These are phyloP conservation scores for Cyberlindnera xishuangbannaensis DNA, from an alignment of 805 yeast species.

Conservation along the genomic window DNA sequence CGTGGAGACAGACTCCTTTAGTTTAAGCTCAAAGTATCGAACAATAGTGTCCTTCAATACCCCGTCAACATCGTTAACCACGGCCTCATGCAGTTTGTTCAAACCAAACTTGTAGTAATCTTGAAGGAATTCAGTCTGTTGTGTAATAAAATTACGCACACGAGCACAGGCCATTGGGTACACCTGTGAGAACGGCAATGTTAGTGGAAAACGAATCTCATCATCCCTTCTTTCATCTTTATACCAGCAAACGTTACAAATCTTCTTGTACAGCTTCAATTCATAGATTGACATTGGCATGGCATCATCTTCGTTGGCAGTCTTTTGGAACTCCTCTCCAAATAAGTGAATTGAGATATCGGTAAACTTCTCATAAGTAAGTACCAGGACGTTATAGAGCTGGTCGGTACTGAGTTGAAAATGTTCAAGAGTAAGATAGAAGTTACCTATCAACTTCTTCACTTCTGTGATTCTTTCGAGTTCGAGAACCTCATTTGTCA, in stretches of 20 bases:
- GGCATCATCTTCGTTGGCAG: conserved; percentile 75
- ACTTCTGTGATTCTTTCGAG: conserved; percentile 41
- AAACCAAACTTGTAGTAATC: conserved; percentile 61
- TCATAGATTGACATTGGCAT: conserved; percentile 77
- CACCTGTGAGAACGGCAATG: conserved; percentile 82
- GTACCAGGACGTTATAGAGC: conserved; percentile 55
- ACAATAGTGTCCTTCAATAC: conserved; percentile 67
- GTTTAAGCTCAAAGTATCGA: conserved; percentile 51
- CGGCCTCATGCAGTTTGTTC: conserved; percentile 52
- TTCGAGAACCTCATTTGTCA: conserved; percentile 36
- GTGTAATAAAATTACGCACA: conserved; percentile 56
- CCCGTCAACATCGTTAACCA: conserved; percentile 57
- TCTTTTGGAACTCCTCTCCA: conserved; percentile 50
- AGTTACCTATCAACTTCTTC: conserved; percentile 51
- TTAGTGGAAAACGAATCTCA: conserved; percentile 41
- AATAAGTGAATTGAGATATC: conserved; percentile 49
- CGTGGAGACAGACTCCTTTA: conserved; percentile 62
- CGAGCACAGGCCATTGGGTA: conserved; percentile 84
- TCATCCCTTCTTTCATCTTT: conserved; percentile 41
- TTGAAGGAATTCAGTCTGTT: conserved; percentile 58
- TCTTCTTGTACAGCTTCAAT: conserved; percentile 51
- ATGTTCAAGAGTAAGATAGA: conserved; percentile 71
- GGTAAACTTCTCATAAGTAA: conserved; percentile 57
- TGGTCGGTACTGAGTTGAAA: conserved; percentile 54
- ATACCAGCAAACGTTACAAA: conserved; percentile 67